Percentiles rank a stretch among this genome's conserved stretches.
phyloP scores from a whole-genome alignment of 2,329 filamentous ascomycete species.

The Rhynchosporium graminicola region DNA sequence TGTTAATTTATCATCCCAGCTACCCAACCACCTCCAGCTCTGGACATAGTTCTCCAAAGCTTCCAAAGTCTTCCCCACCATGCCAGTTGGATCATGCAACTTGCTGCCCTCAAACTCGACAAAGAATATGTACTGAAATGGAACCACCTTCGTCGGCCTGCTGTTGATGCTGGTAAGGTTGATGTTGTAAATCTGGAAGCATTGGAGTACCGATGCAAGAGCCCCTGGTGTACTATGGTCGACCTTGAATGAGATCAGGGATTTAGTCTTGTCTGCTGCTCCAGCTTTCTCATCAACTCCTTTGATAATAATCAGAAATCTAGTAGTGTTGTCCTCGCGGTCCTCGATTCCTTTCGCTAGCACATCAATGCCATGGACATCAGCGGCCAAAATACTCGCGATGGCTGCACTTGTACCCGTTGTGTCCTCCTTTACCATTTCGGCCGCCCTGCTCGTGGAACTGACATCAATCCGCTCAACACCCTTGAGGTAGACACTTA shows the following conservation, averaged over 20 bases:
- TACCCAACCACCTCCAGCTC: conserved; percentile 68
- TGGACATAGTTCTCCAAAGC: conserved; percentile 60
- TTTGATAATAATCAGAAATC: conserved; percentile 67
- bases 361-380: conserved; percentile 66
- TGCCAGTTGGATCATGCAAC: conserved; percentile 52
- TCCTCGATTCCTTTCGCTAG: conserved; percentile 74
- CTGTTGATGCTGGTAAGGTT: conserved; percentile 93
- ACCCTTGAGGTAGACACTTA: conserved; percentile 67
- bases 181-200: conserved; percentile 71
- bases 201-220: conserved; percentile 75
- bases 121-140: conserved; percentile 95
- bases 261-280: conserved; percentile 54
- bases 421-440: conserved; percentile 65
- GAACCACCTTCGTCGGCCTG: conserved; percentile 69
- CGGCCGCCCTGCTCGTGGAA: conserved; percentile 82
- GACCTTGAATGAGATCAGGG: conserved; percentile 80
- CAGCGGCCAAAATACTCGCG: conserved; percentile 71
- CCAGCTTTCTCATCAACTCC: conserved; percentile 30
- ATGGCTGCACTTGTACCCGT: conserved; percentile 72
- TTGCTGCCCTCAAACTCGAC: conserved; percentile 78
- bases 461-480: conserved; percentile 81
- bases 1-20: conserved; percentile 52
- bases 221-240: conserved; percentile 78
- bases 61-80: conserved; percentile 61
- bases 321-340: conserved; percentile 71